phyloP scores from a whole-genome alignment of 176 grass and related monocot genomes.

The Sorghum bicolor region Sorghum_bicolor_NCBIv3 NC_012879.2:4078001-4078500 shows the following conservation, averaged over 20 bases:
- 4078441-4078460: not conserved
- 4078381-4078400: not conserved
- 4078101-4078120: not conserved
- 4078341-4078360: not conserved
- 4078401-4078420: not conserved
- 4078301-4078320: not conserved
- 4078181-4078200: constrained; percentile 43
- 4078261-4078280: constrained; percentile 85
- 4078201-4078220: constrained; percentile 59
- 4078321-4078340: not conserved
- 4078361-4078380: not conserved
- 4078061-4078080: not conserved
- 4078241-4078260: constrained; percentile 88
- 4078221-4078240: constrained; percentile 80
- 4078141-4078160: not conserved
- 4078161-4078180: not conserved
- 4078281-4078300: constrained; percentile 79
- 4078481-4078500: not conserved
- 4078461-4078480: not conserved
- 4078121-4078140: not conserved
- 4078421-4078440: not conserved
- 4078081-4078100: not conserved
- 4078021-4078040: not conserved
- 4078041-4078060: not conserved
- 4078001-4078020: not conserved